phyloP scores from a whole-genome alignment of 768 basidiomycete genomes.

The Hericium alpestre region DNA sequence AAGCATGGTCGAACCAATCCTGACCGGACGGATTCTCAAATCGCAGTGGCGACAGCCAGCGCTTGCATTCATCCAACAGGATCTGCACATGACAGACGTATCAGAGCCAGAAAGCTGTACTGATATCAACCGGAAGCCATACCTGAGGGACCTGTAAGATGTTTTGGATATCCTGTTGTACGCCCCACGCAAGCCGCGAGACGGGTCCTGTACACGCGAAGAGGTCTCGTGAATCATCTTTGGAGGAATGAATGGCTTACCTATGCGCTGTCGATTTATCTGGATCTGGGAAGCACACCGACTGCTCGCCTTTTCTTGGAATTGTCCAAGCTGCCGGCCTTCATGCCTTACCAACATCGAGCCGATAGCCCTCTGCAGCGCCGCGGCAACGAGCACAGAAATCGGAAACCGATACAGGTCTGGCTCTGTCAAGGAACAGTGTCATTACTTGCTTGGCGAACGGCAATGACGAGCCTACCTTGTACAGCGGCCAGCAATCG shows the following conservation, averaged over 20 bases:
- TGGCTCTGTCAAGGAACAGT: conserved; percentile 2
- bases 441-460: neutral
- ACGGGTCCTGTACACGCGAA: too few species aligned
- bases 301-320: too few species aligned
- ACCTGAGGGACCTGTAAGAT: conserved; percentile 7
- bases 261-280: too few species aligned
- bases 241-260: too few species aligned
- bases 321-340: neutral
- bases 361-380: conserved; percentile 2
- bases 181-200: neutral
- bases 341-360: neutral
- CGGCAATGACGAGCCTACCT: neutral
- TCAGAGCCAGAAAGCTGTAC: neutral
- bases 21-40: neutral
- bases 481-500: conserved; percentile 6
- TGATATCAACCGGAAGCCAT: neutral
- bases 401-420: conserved; percentile 7
- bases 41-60: neutral
- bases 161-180: conserved; percentile 3
- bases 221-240: too few species aligned
- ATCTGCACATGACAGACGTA: neutral
- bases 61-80: neutral
- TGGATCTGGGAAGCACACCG: too few species aligned
- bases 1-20: neutral
- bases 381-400: conserved; percentile 10